These are phyloP conservation scores for Mucor saturninus DNA, from an alignment of 371 early-diverging fungal genomes.

Conservation along the genomic window DNA sequence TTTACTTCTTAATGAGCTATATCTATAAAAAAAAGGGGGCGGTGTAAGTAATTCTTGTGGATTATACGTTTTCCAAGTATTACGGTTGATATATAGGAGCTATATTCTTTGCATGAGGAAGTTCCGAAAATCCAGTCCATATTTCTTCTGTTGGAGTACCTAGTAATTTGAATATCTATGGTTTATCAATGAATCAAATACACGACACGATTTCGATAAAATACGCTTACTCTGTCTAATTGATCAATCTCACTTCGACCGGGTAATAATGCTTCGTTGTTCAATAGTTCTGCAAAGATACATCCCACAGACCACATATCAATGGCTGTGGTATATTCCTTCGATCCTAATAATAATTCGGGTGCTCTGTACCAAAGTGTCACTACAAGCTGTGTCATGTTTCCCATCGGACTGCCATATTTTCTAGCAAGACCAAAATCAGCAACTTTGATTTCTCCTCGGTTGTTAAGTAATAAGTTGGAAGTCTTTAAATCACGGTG, in stretches of 20 bases:
- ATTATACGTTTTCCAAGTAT: not conserved
- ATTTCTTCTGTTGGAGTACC: slow-evolving; percentile 72
- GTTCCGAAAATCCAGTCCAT: slow-evolving; percentile 76
- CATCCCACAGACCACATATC: slow-evolving; percentile 99
- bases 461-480: slow-evolving; percentile 89
- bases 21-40: slow-evolving; percentile 16
- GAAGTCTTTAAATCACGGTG: slow-evolving; percentile 98
- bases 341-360: slow-evolving; percentile 94
- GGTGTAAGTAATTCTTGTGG: not conserved
- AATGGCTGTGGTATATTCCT: slow-evolving; percentile 91
- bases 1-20: slow-evolving; percentile 60
- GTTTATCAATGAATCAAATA: not conserved
- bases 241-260: slow-evolving; percentile 86
- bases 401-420: slow-evolving; percentile 75
- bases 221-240: slow-evolving; percentile 62
- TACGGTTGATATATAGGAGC: slow-evolving; percentile 58
- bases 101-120: slow-evolving; percentile 78
- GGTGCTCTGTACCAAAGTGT: slow-evolving; percentile 98
- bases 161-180: slow-evolving; percentile 71
- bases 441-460: slow-evolving; percentile 84
- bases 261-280: slow-evolving; percentile 73
- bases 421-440: slow-evolving; percentile 89
- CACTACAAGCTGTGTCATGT: slow-evolving; percentile 87
- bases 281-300: slow-evolving; percentile 89
- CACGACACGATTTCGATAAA: not conserved